Percentiles rank a stretch among this genome's conserved stretches.
Conservation (phyloP, 441 rosid genomes). For the Brassica balearica region DNA sequence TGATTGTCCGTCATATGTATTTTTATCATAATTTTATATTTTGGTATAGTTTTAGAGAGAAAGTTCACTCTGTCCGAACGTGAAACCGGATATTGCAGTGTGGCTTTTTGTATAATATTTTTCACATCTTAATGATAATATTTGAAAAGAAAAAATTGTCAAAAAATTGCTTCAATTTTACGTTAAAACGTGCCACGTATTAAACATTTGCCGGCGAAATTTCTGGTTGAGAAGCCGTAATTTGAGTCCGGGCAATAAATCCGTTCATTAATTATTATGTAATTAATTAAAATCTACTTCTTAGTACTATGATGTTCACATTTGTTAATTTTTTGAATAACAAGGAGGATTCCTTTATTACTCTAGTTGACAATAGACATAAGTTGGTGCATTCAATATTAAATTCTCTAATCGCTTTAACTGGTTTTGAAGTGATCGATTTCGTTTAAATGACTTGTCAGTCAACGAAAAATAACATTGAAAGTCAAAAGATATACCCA, state of each 20-base stretch:
- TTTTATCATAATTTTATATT: conserved; percentile 28
- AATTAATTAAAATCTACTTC: conserved; percentile 25
- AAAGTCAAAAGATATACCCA: conserved; percentile 33
- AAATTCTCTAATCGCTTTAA: conserved; percentile 36
- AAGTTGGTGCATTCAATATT: conserved; percentile 23
- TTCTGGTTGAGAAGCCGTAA: conserved; percentile 34
- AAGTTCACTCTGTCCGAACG: conserved; percentile 29
- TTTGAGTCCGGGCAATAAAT: conserved; percentile 39
- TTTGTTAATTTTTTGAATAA: conserved; percentile 29
- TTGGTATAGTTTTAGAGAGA: conserved; percentile 19
- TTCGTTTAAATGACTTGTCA: conserved; percentile 40
- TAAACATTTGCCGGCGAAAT: background rate
- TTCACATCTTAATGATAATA: conserved; percentile 16
- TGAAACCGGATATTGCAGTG: conserved; percentile 33
- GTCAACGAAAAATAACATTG: conserved; percentile 33
- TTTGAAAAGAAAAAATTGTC: background rate
- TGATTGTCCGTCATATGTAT: conserved; percentile 28
- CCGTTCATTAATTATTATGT: conserved; percentile 20
- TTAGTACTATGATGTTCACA: conserved; percentile 32
- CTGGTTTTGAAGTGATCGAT: conserved; percentile 42
- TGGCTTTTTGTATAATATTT: background rate
- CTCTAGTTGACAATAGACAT: conserved; percentile 29
- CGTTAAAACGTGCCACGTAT: conserved; percentile 31
- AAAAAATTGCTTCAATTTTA: conserved; percentile 26
- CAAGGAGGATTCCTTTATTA: conserved; percentile 11